phyloP scores from a whole-genome alignment of 768 basidiomycete species.

The Hypholoma fasciculare region DNA sequence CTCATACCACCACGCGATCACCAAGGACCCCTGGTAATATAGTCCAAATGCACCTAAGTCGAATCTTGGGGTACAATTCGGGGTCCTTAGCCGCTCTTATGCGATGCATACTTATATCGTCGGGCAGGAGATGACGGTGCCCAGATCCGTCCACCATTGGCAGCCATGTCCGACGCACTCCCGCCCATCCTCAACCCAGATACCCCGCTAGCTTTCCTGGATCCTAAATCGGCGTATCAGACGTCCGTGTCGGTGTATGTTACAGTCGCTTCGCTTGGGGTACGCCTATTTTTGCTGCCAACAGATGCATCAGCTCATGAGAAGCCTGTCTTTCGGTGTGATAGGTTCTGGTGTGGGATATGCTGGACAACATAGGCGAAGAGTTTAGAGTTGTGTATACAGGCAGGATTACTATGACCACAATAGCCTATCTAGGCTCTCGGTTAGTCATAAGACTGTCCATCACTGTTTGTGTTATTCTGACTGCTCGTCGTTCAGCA shows the following conservation, averaged over 20 bases:
- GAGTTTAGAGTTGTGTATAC: conserved; percentile 22
- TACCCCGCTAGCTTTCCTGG: conserved; percentile 10
- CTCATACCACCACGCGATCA: not conserved
- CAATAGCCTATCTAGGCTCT: conserved; percentile 25
- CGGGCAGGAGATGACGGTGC: not conserved
- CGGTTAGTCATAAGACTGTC: conserved; percentile 10
- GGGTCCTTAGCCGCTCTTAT: not conserved
- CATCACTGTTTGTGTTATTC: not conserved
- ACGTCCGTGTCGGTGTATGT: conserved; percentile 3
- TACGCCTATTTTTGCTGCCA: not conserved
- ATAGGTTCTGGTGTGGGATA: conserved; percentile 27
- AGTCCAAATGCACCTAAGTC: not conserved
- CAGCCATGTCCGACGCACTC: not conserved
- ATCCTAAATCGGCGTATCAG: conserved; percentile 2
- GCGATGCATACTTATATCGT: not conserved
- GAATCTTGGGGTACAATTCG: not conserved
- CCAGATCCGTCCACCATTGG: not conserved
- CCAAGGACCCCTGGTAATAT: not conserved
- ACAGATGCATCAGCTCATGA: not conserved
- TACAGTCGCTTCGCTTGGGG: conserved; percentile 2
- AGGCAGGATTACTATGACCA: conserved; percentile 15
- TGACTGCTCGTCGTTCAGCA: not conserved
- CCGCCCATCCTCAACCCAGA: conserved; percentile 3
- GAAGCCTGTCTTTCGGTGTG: too few relatives aligned
- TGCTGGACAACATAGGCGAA: conserved; percentile 19